Evolutionary conservation across 129 eudicot genomes (phyloP), one percentile per base, ranked within the genome.

Genomic region (Tanacetum coccineum): DNA sequence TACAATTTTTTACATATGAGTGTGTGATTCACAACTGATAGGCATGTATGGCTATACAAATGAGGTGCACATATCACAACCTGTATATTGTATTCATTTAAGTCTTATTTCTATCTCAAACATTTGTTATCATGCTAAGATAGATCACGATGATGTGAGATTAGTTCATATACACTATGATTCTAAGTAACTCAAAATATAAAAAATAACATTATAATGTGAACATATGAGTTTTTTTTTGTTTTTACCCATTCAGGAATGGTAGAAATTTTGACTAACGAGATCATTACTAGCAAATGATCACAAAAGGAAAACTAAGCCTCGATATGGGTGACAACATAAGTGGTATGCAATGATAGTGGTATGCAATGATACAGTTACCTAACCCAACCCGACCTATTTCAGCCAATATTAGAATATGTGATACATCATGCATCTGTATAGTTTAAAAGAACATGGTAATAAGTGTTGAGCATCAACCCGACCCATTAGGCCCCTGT

Each of bases 11-110:
- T 86, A 86, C 71, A 71, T 75, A 77, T 86, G 70, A 67, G 82
- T 86, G 65, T 86, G 93, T 47, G 93, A 86, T 50, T 74, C 93
- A 17, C 92, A 86, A 74, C 86, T 80, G 50, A 82, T 86, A 59
- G 88, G 93, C 48, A 45, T 86, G 50, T 86, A 86, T 9, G 93
- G 93, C 54, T 86, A 86, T 81, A 66, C 93, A 45, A 71, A 62
- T 59, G 88, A 86, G 93, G 91, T 85, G 50, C 62, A 51, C 26
- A 61, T 66, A 56, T 46, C 11, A 67, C 19, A 54, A 22, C 9
- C 18, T 26, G 5, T 30, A 11, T 4, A 22, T 13, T 22, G 9
- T 10, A 13, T 64, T 17, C 9, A 20, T 2, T 39, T 54, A 68
- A 18, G 20, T 3, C 7, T 3, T 55, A 4, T 19, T 57, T 21